Evolutionary conservation across 2,329 filamentous ascomycete species (phyloP).

Genomic region (Drechslerella coelobrocha): DNA sequence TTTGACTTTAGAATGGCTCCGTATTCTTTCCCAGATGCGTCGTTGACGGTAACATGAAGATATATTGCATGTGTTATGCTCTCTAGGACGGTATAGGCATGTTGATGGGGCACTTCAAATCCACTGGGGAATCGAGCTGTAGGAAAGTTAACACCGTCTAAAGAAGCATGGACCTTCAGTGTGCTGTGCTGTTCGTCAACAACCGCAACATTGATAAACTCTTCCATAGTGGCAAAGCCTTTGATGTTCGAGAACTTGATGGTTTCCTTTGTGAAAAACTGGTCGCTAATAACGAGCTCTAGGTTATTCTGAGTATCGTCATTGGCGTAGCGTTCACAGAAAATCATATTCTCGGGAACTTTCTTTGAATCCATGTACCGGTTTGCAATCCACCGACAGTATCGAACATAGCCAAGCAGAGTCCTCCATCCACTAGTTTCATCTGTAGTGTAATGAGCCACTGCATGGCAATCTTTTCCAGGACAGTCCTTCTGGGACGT

Average conservation of each 20-base stretch:
- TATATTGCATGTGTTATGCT: constrained; percentile 95
- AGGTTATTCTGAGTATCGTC: constrained; percentile 69
- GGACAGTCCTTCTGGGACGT: constrained; percentile 41
- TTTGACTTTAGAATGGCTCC: constrained; percentile 97
- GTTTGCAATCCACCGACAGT: constrained; percentile 81
- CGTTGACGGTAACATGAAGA: constrained; percentile 84
- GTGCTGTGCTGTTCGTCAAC: constrained; percentile 70
- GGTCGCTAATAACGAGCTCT: constrained; percentile 76
- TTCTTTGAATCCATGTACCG: constrained; percentile 62
- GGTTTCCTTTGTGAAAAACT: constrained; percentile 72
- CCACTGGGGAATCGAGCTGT: constrained; percentile 84
- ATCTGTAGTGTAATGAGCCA: constrained; percentile 79
- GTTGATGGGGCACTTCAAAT: constrained; percentile 77
- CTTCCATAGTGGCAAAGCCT: constrained; percentile 91
- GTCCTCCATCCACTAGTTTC: constrained; percentile 81
- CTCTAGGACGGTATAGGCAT: constrained; percentile 89
- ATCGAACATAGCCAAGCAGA: constrained; percentile 74
- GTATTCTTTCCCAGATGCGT: constrained; percentile 69
- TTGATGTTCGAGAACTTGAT: constrained; percentile 74
- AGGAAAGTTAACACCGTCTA: constrained; percentile 84
- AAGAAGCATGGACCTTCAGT: constrained; percentile 78
- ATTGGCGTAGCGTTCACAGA: constrained; percentile 69
- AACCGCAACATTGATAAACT: constrained; percentile 90
- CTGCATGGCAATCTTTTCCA: constrained; percentile 68
- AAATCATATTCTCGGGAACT: constrained; percentile 62